Conservation (phyloP, 306 rosid species). For the Glycine tomentella region DNA sequence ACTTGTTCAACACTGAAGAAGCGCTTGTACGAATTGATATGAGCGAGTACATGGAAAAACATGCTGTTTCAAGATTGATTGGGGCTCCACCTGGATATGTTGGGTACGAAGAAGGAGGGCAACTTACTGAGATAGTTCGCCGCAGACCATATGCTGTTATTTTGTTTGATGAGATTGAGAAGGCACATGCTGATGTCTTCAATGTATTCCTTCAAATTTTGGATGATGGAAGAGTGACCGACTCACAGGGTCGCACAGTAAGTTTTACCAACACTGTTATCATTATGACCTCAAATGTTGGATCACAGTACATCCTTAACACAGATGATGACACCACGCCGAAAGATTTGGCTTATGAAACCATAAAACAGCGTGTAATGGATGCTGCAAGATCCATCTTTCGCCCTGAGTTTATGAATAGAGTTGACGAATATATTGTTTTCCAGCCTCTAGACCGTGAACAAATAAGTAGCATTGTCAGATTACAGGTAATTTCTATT, state of each 20-base stretch:
- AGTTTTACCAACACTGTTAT: slow-evolving; percentile 93
- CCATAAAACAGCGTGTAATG: slow-evolving; percentile 87
- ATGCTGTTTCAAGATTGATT: slow-evolving; percentile 92
- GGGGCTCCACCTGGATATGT: slow-evolving; percentile 99
- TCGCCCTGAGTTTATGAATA: slow-evolving; percentile 95
- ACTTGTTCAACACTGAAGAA: slow-evolving; percentile 95
- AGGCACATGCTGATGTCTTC: slow-evolving; percentile 91
- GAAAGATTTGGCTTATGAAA: slow-evolving; percentile 66
- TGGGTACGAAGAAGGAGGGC: slow-evolving; percentile 99
- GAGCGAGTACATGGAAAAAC: slow-evolving; percentile 99
- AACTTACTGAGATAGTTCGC: slow-evolving; percentile 85
- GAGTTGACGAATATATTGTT: slow-evolving; percentile 94
- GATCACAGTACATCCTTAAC: slow-evolving; percentile 91
- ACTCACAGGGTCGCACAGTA: slow-evolving; percentile 96
- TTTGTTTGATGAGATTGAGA: slow-evolving; percentile 94
- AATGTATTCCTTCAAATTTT: slow-evolving; percentile 92
- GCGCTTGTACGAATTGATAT: slow-evolving; percentile 95
- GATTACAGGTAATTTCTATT: slow-evolving; percentile 71
- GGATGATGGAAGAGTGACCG: slow-evolving; percentile 93
- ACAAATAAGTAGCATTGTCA: slow-evolving; percentile 81
- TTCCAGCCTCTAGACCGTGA: slow-evolving; percentile 94
- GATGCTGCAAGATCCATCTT: slow-evolving; percentile 93
- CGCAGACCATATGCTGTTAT: slow-evolving; percentile 94
- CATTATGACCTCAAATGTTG: slow-evolving; percentile 98
- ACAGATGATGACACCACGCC: slow-evolving; percentile 49